Conservation (phyloP, 2,329 filamentous ascomycete species). For the Dendryphion nanum region DNA sequence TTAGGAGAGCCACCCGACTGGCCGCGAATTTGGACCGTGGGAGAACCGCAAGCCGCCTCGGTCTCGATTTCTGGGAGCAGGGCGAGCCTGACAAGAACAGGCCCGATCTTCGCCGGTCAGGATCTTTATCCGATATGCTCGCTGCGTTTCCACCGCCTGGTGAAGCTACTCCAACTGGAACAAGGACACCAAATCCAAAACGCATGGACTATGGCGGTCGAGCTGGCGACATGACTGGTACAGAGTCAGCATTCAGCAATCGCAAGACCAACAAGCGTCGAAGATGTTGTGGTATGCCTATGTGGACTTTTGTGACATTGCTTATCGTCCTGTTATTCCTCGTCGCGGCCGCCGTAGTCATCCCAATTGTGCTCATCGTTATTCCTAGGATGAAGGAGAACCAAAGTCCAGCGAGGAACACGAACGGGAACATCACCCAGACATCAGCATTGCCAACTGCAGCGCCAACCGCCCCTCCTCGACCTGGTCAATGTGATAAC, state of each 20-base stretch:
- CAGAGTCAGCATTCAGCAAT: constrained; percentile 18
- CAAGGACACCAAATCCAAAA: constrained; percentile 14
- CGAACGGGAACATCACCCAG: constrained; percentile 22
- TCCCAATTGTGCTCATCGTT: constrained; percentile 68
- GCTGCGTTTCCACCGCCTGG: constrained; percentile 62
- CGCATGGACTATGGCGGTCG: constrained; percentile 9
- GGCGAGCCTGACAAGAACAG: constrained; percentile 31
- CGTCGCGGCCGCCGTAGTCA: constrained; percentile 75
- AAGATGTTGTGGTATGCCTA: constrained; percentile 78
- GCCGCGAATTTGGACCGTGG: constrained; percentile 87
- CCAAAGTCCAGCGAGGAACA: constrained; percentile 14
- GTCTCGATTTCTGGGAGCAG: constrained; percentile 49
- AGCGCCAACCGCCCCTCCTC: constrained; percentile 10
- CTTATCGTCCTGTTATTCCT: constrained; percentile 67
- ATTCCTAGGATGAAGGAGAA: constrained; percentile 51
- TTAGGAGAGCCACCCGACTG: constrained; percentile 80
- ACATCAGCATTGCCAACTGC: constrained; percentile 14
- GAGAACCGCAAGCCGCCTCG: constrained; percentile 60
- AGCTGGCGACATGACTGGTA: constrained; percentile 11
- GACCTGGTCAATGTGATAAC: constrained; percentile 53
- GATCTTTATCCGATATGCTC: constrained; percentile 63
- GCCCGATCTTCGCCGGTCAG: constrained; percentile 48
- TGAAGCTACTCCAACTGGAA: constrained; percentile 46
- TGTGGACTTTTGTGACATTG: constrained; percentile 72
- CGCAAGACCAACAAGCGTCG: constrained; percentile 46